phyloP scores from a whole-genome alignment of 2,329 filamentous ascomycete genomes.

The Didymella pinodella region DNA sequence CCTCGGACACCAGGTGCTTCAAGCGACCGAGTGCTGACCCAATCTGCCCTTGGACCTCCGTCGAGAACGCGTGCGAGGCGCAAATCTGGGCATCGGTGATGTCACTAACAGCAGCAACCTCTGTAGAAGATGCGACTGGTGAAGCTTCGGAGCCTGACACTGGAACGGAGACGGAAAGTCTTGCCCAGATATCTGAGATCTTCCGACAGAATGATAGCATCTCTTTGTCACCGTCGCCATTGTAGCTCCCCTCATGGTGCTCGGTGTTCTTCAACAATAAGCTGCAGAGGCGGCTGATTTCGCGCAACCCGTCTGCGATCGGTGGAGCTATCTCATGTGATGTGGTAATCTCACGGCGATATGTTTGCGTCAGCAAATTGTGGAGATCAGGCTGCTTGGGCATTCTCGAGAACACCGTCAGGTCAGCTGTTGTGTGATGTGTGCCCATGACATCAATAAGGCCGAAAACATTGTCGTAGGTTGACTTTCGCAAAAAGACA shows the following conservation, averaged over 20 bases:
- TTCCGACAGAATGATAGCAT: conserved; percentile 48
- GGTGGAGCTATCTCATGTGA: conserved; percentile 28
- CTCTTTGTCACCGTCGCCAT: conserved; percentile 34
- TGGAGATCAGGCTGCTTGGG: conserved; percentile 44
- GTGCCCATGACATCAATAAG: conserved; percentile 51
- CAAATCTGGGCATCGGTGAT: conserved; percentile 52
- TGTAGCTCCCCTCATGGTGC: conserved; percentile 27
- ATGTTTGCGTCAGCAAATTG: conserved; percentile 51
- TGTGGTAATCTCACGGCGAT: conserved; percentile 12
- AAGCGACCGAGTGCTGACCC: conserved; percentile 53
- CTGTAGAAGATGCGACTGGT: conserved; percentile 1
- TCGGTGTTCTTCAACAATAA: conserved; percentile 33
- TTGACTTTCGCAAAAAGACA: conserved; percentile 36
- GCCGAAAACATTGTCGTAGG: conserved; percentile 53
- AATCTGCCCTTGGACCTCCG: conserved; percentile 16
- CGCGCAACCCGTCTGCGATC: conserved; percentile 37
- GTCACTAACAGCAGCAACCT: conserved; percentile 36
- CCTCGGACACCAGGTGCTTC: conserved; percentile 54
- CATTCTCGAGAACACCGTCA: conserved; percentile 48
- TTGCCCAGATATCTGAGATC: conserved; percentile 40
- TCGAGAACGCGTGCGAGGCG: conserved; percentile 30
- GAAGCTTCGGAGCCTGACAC: neutral
- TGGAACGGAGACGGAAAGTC: neutral
- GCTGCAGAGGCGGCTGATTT: conserved; percentile 35
- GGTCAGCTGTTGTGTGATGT: conserved; percentile 40